Evolutionary conservation across 805 yeast genomes (phyloP).

Genomic region (Barnettozyma wickerhamii): DNA sequence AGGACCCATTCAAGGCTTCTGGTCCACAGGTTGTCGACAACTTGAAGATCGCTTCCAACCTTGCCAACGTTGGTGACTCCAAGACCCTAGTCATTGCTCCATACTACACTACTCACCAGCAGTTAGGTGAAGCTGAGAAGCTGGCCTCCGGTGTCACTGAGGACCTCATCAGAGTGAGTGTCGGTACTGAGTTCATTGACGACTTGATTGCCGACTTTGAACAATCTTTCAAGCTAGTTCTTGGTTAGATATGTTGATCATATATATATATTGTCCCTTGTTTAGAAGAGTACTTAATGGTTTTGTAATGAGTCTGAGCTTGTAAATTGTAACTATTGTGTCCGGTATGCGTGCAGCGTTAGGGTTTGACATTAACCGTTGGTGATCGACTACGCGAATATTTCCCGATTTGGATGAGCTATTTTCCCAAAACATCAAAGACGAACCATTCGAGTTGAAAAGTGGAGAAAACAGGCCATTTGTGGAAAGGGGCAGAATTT

Average conservation of each 20-base stretch:
- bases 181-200: slow-evolving; percentile 88
- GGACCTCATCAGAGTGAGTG: slow-evolving; percentile 83
- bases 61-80: slow-evolving; percentile 96
- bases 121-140: slow-evolving; percentile 79
- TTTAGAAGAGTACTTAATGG: not conserved
- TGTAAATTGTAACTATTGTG: too few species aligned
- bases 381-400: too few species aligned
- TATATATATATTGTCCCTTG: not conserved
- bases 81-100: slow-evolving; percentile 96
- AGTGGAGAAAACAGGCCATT: not conserved
- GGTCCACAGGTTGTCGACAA: slow-evolving; percentile 83
- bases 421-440: not conserved
- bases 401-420: not conserved
- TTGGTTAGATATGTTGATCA: slow-evolving; percentile 18
- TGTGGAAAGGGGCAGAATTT: not conserved
- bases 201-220: slow-evolving; percentile 88
- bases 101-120: slow-evolving; percentile 93
- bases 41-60: slow-evolving; percentile 81
- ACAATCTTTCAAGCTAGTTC: slow-evolving; percentile 71
- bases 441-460: not conserved
- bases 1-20: slow-evolving; percentile 63
- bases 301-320: not conserved
- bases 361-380: too few species aligned
- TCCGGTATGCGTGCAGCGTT: too few species aligned
- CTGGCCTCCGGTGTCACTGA: slow-evolving; percentile 79